Evolutionary conservation across 768 basidiomycete genomes (phyloP), one percentile per base, ranked within the genome.

Genomic region (Lactifluus echinatus): DNA sequence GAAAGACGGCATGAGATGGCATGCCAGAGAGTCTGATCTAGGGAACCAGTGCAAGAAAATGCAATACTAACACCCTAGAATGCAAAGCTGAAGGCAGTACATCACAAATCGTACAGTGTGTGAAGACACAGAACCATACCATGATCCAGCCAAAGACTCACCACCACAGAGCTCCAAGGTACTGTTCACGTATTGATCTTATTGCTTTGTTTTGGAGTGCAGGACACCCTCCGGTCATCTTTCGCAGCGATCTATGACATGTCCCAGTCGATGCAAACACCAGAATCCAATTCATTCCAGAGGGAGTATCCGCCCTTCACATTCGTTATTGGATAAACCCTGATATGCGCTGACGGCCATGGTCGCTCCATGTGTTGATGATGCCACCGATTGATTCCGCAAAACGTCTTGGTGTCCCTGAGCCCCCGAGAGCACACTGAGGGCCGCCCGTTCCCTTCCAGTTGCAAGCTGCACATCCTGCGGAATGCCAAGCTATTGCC

Each of bases 301-400:
- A 74, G 70, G 42, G 89, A 93, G 71, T 93, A 93, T 67, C 87
- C 90, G 1, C 87, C 87, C 1, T 78, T 78, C 29, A 73, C 74
- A 5, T 84, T 87, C 64, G 65, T 86, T 39, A 73, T 78, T 50
- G 61, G 76, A 3, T 68, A 72, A 1, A 68, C 75, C 10, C 72
- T 79, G 37, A 72, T 88, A 36, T 75, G 85, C 49, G 75, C 86
- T 19, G 89, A 93, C 64, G 90, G 90, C 10, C 71, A 74, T 61
- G 87, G 88, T n/a, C 73, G 17, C 69, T 91, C 29, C 87, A 89
- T 60, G 72, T 82, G 12, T 70, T 92, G 42, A 72, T 72, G 28
- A 65, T 84, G 26, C 68, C 72, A 24, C 65, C 71, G 15, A 56
- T 64, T 10, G 75, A 71, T 2, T 54, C 71, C 7, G 76, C 80